Evolutionary conservation across 805 yeast genomes (phyloP).

Genomic region (Starmerella stigmatis): DNA sequence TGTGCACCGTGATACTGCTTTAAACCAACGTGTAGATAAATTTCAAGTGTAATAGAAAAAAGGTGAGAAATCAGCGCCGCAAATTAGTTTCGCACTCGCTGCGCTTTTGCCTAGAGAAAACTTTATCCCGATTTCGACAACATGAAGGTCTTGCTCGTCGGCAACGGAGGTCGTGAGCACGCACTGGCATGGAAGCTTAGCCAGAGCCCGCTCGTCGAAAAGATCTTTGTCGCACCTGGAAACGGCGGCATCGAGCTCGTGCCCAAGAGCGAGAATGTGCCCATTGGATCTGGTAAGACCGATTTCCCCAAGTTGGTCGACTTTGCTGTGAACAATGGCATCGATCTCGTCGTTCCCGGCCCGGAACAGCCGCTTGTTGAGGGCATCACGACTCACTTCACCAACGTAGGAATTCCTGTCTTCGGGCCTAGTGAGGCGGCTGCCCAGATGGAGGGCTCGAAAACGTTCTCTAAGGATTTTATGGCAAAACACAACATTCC

Average conservation of each 20-base stretch:
- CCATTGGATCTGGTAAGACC: constrained; percentile 52
- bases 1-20: background rate
- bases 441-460: constrained; percentile 93
- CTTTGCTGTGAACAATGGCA: constrained; percentile 58
- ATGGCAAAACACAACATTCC: constrained; percentile 90
- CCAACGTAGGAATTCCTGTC: constrained; percentile 80
- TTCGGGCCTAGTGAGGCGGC: constrained; percentile 93
- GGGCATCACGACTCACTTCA: constrained; percentile 67
- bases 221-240: constrained; percentile 89
- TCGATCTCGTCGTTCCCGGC: constrained; percentile 82
- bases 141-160: constrained; percentile 69
- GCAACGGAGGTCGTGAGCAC: constrained; percentile 99
- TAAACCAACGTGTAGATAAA: too few relatives aligned
- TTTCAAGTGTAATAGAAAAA: background rate
- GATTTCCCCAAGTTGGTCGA: constrained; percentile 61
- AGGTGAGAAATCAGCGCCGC: background rate
- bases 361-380: constrained; percentile 99
- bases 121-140: too few relatives aligned
- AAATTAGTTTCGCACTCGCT: background rate
- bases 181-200: constrained; percentile 87
- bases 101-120: too few relatives aligned
- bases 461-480: constrained; percentile 84
- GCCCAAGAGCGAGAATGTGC: constrained; percentile 56
- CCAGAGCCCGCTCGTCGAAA: constrained; percentile 60
- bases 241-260: constrained; percentile 69